A percentile compares a stretch with the other conserved stretches of the same genome.
These are phyloP conservation scores for Penicillium sp. DNA, from an alignment of 2,329 filamentous ascomycete species.

Conservation along the genomic window DNA sequence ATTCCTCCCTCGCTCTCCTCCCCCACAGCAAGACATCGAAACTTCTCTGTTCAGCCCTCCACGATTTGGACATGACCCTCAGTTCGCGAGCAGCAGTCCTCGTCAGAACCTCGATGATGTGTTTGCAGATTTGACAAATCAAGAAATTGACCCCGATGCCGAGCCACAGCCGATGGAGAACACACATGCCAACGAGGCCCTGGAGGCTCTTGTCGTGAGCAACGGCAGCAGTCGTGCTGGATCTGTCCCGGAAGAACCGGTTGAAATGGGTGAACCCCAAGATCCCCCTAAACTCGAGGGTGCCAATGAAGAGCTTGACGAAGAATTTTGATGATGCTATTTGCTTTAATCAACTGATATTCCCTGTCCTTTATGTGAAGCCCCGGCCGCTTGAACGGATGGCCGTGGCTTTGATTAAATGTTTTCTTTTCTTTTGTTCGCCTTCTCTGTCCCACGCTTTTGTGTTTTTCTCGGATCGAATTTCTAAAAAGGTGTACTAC, in stretches of 20 bases:
- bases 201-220: constrained; percentile 45
- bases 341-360: neutral
- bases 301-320: neutral
- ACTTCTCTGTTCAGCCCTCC: constrained; percentile 46
- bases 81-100: constrained; percentile 38
- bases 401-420: constrained; percentile 6
- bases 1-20: constrained; percentile 43
- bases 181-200: constrained; percentile 50
- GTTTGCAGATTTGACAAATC: constrained; percentile 50
- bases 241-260: constrained; percentile 28
- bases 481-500: constrained; percentile 23
- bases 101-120: constrained; percentile 46
- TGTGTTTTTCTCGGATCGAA: constrained; percentile 9
- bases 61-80: constrained; percentile 37
- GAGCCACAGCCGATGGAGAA: constrained; percentile 42
- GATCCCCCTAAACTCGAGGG: constrained; percentile 12
- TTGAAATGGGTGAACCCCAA: constrained; percentile 15
- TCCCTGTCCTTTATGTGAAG: constrained; percentile 16
- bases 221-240: constrained; percentile 36
- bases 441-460: constrained; percentile 9
- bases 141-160: constrained; percentile 40
- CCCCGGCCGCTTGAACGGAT: constrained; percentile 7
- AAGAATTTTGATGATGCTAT: constrained; percentile 2
- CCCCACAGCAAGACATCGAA: constrained; percentile 39
- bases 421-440: constrained; percentile 10